Base-by-base conservation (phyloP, 495 filamentous ascomycete species). In the Annulohypoxylon nitens region DNA sequence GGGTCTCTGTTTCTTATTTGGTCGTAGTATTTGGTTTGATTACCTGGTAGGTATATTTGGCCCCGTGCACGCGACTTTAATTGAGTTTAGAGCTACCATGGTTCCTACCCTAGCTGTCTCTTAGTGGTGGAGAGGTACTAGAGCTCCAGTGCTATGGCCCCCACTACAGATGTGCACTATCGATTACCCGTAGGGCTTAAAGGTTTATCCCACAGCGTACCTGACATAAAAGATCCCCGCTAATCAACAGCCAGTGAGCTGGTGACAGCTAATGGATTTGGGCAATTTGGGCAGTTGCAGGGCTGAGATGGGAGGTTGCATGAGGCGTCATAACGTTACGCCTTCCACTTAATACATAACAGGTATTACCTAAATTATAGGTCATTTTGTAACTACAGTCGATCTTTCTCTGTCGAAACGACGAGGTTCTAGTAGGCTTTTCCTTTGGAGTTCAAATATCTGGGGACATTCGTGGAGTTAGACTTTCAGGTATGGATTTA, bases 51-150 rank as follows among this genome's bases (percentile, higher is more conserved):
- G 8, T 39, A 12, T 43, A 43, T 43, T 26, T 63, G 61, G 69
- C 60, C 60, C 68, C 70, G 61, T 73, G 60, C 70, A 65, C 65
- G 36, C 51, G 45, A 60, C 43, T 47, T 43, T 37, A 60, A 25
- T 26, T 47, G 43, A 70, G 59, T 45, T 54, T 36, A 20, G 4
- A 64, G 57, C 33, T 61, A 61, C 48, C 36, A 63, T 67, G 67
- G 61, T 5, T 43, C 39, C 33, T 25, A 36, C 23, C 20, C 43
- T 47, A 47, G 43, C n/a, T 47, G 2, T 14, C 12, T 47, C 43
- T 47, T 47, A 47, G 25, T 11, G 53, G 26, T 55, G 36, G 57
- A 26, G 53, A 37, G 53, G 20, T 57, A 37, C 9, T 30, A 30
- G 30, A 30, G 20, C 14, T 18, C 43, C 6, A 47, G 20, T 25